These are phyloP conservation scores for Zancudomyces culisetae DNA, from an alignment of 371 early-diverging fungal genomes.

Conservation along the genomic window DNA sequence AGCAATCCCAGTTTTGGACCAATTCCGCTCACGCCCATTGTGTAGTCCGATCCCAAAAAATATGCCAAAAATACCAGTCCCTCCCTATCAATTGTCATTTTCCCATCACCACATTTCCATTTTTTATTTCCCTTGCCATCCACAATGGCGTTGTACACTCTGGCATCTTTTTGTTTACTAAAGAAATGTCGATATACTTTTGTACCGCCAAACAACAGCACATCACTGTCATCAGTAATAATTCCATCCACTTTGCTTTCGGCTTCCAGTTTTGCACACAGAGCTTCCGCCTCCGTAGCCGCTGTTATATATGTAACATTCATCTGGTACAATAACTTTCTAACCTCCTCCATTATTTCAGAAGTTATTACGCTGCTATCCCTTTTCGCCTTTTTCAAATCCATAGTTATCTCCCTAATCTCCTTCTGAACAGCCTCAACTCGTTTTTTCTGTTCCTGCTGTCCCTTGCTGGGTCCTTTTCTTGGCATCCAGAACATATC, in stretches of 20 bases:
- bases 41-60: slow-evolving; percentile 95
- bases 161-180: slow-evolving; percentile 68
- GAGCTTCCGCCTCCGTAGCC: slow-evolving; percentile 96
- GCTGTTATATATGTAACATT: slow-evolving; percentile 88
- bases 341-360: slow-evolving; percentile 21
- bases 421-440: background rate
- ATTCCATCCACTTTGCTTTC: slow-evolving; percentile 82
- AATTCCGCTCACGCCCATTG: slow-evolving; percentile 80
- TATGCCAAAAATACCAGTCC: slow-evolving; percentile 74
- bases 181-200: slow-evolving; percentile 91
- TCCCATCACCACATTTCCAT: slow-evolving; percentile 9
- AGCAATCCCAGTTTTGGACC: slow-evolving; percentile 92
- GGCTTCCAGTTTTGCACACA: slow-evolving; percentile 70
- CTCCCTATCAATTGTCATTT: slow-evolving; percentile 45
- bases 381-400: slow-evolving; percentile 4
- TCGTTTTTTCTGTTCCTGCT: background rate
- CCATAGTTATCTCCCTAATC: background rate
- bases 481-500: background rate
- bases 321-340: slow-evolving; percentile 66
- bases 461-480: background rate
- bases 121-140: background rate
- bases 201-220: slow-evolving; percentile 82
- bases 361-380: slow-evolving; percentile 13
- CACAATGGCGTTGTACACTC: slow-evolving; percentile 35
- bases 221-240: slow-evolving; percentile 97